Conservation (phyloP, 805 yeast genomes). For the Vanderwaltozyma yarrowii region DNA sequence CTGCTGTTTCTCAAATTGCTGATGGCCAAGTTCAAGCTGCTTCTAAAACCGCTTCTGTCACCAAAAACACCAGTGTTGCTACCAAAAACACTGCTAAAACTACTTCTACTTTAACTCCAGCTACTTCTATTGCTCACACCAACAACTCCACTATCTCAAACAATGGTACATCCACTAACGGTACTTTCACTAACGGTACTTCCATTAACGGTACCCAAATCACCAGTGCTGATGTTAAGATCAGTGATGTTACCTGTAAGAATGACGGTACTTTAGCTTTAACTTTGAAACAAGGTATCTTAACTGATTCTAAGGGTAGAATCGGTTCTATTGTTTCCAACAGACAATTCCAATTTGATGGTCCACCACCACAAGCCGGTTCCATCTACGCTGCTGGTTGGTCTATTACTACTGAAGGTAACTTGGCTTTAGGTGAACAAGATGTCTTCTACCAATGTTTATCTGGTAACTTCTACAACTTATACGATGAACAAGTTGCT, state of each 20-base stretch:
- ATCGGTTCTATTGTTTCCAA: slow-evolving; percentile 60
- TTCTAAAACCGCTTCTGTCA: slow-evolving; percentile 13
- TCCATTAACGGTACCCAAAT: slow-evolving; percentile 15
- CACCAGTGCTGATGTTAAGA: slow-evolving; percentile 10
- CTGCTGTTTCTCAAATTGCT: slow-evolving; percentile 31
- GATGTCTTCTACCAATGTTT: slow-evolving; percentile 54
- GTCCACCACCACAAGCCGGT: slow-evolving; percentile 67
- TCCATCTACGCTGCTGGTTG: slow-evolving; percentile 51
- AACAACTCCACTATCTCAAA: slow-evolving; percentile 40
- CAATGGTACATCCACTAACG: slow-evolving; percentile 9
- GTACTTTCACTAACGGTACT: slow-evolving; percentile 11
- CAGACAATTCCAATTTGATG: slow-evolving; percentile 67
- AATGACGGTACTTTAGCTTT: slow-evolving; percentile 38
- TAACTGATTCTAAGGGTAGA: slow-evolving; percentile 47
- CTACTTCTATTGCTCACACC: slow-evolving; percentile 24
- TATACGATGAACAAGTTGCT: slow-evolving; percentile 47
- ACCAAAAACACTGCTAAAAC: slow-evolving; percentile 25
- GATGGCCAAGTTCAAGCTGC: slow-evolving; percentile 37
- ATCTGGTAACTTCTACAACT: slow-evolving; percentile 59
- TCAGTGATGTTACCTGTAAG: slow-evolving; percentile 27
- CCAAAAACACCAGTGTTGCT: slow-evolving; percentile 22
- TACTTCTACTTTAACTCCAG: slow-evolving; percentile 25
- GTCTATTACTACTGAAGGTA: slow-evolving; percentile 41
- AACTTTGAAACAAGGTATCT: slow-evolving; percentile 37
- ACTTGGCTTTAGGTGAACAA: slow-evolving; percentile 47